Evolutionary conservation across 179 eudicot species (phyloP).

Genomic region (Beta corolliflora): DNA sequence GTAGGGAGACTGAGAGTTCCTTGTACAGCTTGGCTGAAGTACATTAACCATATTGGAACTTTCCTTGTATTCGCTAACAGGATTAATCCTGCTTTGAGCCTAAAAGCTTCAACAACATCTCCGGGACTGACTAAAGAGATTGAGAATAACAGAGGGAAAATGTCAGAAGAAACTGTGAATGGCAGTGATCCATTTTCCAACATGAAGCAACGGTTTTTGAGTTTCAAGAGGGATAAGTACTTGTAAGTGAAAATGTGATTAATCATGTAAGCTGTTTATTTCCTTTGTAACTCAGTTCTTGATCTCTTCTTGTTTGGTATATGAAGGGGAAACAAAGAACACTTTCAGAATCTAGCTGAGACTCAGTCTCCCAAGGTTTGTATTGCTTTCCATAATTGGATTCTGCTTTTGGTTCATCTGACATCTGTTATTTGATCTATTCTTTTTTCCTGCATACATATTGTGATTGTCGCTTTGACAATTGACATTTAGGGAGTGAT

Average conservation of each 20-base stretch:
- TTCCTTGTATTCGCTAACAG: conserved; percentile 38
- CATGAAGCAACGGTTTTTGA: conserved; percentile 64
- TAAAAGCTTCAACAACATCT: conserved; percentile 52
- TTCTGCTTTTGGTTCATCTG: neutral
- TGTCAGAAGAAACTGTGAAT: conserved; percentile 24
- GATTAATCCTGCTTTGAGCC: conserved; percentile 44
- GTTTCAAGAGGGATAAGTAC: conserved; percentile 74
- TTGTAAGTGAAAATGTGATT: conserved; percentile 51
- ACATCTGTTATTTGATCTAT: too few species aligned
- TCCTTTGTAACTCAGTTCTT: neutral
- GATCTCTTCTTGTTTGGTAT: conserved; percentile 18
- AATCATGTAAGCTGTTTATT: neutral
- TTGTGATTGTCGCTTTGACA: neutral
- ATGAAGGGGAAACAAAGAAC: conserved; percentile 64
- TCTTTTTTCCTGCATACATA: neutral
- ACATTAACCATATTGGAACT: neutral
- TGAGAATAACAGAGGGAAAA: conserved; percentile 34
- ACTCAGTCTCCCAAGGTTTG: conserved; percentile 80
- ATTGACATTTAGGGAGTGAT: too few species aligned
- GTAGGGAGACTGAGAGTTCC: neutral
- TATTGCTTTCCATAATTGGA: neutral
- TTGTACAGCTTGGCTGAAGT: neutral
- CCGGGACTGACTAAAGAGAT: conserved; percentile 44
- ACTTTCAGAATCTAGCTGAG: conserved; percentile 65
- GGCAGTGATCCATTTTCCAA: conserved; percentile 47